phyloP scores from a whole-genome alignment of 139 green algal species.

The Pleodorina starrii region DNA sequence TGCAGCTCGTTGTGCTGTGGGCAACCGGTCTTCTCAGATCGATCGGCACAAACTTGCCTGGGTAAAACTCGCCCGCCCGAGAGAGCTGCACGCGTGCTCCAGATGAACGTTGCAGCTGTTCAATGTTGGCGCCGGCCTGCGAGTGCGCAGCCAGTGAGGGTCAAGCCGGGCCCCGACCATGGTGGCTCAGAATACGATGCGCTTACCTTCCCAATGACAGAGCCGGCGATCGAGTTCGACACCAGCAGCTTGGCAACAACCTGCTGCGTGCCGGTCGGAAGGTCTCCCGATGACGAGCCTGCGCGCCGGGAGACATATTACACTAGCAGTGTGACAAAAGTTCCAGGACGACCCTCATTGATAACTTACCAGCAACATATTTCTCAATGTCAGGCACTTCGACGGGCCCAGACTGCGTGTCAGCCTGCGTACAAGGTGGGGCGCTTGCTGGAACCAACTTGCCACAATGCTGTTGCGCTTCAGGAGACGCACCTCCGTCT shows the following conservation, averaged over 20 bases:
- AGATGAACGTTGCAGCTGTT: slow-evolving; percentile 77
- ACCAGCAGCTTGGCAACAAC: slow-evolving; percentile 77
- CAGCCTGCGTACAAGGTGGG: neutral
- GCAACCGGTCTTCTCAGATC: too few relatives aligned
- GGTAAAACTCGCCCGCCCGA: slow-evolving; percentile 75
- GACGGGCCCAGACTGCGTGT: neutral
- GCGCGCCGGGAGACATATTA: neutral
- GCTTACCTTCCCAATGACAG: slow-evolving; percentile 74
- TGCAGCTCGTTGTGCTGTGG: too few relatives aligned
- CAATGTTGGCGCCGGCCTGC: slow-evolving; percentile 71
- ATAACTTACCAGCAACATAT: slow-evolving; percentile 12
- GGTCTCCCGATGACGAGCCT: slow-evolving; percentile 42
- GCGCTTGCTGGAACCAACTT: neutral
- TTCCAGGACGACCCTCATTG: neutral
- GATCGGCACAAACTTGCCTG: slow-evolving; percentile 58
- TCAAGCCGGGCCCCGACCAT: neutral
- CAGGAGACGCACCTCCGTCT: slow-evolving; percentile 13
- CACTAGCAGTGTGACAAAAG: neutral
- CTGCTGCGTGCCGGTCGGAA: slow-evolving; percentile 60
- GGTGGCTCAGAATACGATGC: neutral
- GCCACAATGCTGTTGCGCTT: neutral
- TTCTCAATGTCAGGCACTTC: slow-evolving; percentile 50
- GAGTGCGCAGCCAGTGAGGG: neutral
- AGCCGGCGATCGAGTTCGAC: slow-evolving; percentile 74
- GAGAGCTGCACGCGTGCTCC: slow-evolving; percentile 77